Evolutionary conservation across 495 filamentous ascomycete species (phyloP).

Genomic region (Penicillium canariense): DNA sequence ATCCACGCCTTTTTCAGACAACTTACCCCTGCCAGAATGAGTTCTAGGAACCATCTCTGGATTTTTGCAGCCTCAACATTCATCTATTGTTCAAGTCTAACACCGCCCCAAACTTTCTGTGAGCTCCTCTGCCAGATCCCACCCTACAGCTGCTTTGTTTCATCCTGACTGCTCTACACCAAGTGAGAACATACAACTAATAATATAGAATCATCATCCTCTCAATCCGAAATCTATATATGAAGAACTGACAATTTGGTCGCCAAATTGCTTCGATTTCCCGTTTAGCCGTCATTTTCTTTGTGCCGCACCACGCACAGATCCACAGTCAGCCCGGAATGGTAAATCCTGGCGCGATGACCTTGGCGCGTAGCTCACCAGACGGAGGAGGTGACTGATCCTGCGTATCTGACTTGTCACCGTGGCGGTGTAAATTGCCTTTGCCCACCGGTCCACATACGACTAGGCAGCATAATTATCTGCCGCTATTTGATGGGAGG

Average conservation of each 20-base stretch:
- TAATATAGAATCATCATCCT: not conserved
- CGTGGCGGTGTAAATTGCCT: not conserved
- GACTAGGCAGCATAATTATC: conserved; percentile 9
- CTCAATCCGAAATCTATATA: not conserved
- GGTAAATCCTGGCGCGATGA: not conserved
- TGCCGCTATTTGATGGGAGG: not conserved
- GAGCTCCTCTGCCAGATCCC: no score
- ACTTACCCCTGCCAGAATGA: no score
- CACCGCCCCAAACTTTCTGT: no score
- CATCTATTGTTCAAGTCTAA: no score
- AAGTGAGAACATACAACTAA: not conserved
- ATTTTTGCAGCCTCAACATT: no score
- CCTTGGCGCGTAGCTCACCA: not conserved
- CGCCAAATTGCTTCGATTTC: not conserved
- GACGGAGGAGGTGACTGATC: not conserved
- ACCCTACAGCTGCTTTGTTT: no score
- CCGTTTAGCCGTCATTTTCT: not conserved
- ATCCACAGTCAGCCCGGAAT: not conserved
- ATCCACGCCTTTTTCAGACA: no score
- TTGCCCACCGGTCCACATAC: not conserved
- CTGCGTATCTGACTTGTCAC: not conserved
- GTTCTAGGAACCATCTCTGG: no score
- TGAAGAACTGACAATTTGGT: not conserved
- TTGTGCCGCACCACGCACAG: not conserved
- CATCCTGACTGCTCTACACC: not conserved